These are phyloP conservation scores for Boletus subcaerulescens DNA, from an alignment of 768 basidiomycete genomes.

Conservation along the genomic window DNA sequence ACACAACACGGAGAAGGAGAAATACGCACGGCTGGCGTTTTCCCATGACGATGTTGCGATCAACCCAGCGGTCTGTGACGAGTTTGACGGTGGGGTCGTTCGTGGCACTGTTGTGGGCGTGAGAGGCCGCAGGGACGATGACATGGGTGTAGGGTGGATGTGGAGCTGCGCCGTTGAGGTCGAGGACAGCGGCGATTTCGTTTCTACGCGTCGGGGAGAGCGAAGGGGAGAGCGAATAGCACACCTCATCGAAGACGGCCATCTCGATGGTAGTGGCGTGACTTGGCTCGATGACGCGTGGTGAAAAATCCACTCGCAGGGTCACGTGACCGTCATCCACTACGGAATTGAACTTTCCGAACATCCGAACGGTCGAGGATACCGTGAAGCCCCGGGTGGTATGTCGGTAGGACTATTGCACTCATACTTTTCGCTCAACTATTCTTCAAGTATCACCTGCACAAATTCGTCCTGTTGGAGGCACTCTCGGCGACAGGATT, in stretches of 20 bases:
- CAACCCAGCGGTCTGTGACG: constrained; percentile 63
- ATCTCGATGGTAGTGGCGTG: constrained; percentile 4
- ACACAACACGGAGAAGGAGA: constrained; percentile 2
- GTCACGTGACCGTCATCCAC: no score
- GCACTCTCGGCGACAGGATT: constrained; percentile 95
- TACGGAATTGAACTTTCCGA: no score
- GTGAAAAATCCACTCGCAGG: no score
- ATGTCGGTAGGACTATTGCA: constrained; percentile 6
- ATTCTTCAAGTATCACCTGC: constrained; percentile 45
- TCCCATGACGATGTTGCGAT: constrained; percentile 57
- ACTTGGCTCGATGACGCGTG: no score
- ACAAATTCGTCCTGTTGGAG: constrained; percentile 80
- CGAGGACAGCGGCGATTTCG: constrained; percentile 48
- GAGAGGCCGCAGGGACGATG: constrained; percentile 51
- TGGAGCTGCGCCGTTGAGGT: constrained; percentile 50
- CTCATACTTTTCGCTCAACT: constrained; percentile 1
- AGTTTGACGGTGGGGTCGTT: constrained; percentile 36
- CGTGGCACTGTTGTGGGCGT: constrained; percentile 35
- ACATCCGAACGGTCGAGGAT: no score
- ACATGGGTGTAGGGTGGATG: constrained; percentile 50
- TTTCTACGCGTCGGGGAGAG: constrained; percentile 39
- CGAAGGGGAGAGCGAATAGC: constrained; percentile 50
- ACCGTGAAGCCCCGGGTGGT: constrained; percentile 21
- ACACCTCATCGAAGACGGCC: constrained; percentile 41
- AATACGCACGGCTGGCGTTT: constrained; percentile 54